Evolutionary conservation across 164 flowering plant species (phyloP), one percentile per base, ranked within the genome.

Genomic region (Paratinospora sagittata): DNA sequence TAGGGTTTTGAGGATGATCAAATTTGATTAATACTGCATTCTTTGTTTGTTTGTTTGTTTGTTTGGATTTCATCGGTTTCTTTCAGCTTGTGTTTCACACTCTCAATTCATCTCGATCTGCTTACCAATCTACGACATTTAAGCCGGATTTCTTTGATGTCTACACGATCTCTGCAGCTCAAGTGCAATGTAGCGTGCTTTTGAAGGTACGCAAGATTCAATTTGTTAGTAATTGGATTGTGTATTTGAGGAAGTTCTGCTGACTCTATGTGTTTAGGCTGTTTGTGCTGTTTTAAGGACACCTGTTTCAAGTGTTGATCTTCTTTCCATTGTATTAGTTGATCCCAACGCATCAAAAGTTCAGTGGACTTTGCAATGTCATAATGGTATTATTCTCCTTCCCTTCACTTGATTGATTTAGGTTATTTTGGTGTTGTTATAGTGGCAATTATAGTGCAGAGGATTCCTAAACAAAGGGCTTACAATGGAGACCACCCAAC

Each of bases 201-300:
- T 81, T 95, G 83, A 95, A 95, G 98, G 98, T 90, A 78, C 1
- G 6, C n/a, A 17, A 27, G n/a, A 14, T 52, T 52, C 6, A 16
- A 13, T 8, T n/a, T 66, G 7, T 72, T 49, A 45, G 14, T 37
- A 21, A 27, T 45, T 13, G 30, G 36, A 37, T 62, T 41, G 49
- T 62, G 37, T 67, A 0, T 13, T 6, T 66, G 26, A 17, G 33
- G 0, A 9, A n/a, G 23, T 9, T 63, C 60, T 70, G 11, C 76
- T 76, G 14, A 73, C 65, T 70, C 45, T 37, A 45, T 33, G 16
- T 67, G 6, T 72, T 72, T 81, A 92, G 99, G 97, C 97, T 60
- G 78, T 92, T 78, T 90, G 97, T 79, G 78, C 97, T 73, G 91
- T 92, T 76, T 83, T 96, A 19, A 89, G 99, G 86, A 93, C 98